Percentiles rank a stretch among this genome's conserved stretches.
These are phyloP conservation scores for Paracamarosporium sp. DNA, from an alignment of 2,329 filamentous ascomycete genomes.

Conservation along the genomic window DNA sequence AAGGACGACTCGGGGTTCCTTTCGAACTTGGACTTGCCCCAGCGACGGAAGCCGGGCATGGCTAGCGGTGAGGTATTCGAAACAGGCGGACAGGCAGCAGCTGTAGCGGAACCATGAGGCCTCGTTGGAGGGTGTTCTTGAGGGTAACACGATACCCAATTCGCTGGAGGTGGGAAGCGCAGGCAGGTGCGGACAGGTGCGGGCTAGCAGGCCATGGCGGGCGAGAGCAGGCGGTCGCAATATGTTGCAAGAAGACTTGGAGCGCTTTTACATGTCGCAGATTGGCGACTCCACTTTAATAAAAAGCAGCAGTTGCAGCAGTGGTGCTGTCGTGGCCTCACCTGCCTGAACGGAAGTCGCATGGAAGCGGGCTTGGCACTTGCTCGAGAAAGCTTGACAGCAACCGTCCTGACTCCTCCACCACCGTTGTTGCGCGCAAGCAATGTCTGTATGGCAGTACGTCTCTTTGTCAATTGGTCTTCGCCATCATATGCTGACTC, in stretches of 20 bases:
- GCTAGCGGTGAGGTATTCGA: slow-evolving; percentile 7
- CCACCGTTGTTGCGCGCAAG: neutral
- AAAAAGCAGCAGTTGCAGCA: neutral
- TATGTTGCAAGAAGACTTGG: neutral
- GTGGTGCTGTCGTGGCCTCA: neutral
- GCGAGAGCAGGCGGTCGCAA: neutral
- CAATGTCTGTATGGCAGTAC: slow-evolving; percentile 48
- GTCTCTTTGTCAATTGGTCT: slow-evolving; percentile 10
- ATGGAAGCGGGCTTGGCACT: neutral
- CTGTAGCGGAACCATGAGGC: slow-evolving; percentile 30
- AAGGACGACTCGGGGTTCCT: slow-evolving; percentile 50
- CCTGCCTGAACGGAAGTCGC: neutral
- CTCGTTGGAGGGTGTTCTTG: slow-evolving; percentile 3
- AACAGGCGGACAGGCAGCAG: slow-evolving; percentile 14
- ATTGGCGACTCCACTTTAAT: neutral
- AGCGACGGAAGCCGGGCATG: slow-evolving; percentile 46
- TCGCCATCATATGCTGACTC: slow-evolving; percentile 3
- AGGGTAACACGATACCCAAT: neutral
- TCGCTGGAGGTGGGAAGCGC: neutral
- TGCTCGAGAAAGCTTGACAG: neutral
- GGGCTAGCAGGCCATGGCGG: neutral
- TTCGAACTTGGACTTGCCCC: slow-evolving; percentile 45
- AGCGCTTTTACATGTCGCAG: neutral
- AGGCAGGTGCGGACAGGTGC: neutral
- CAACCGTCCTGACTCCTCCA: neutral